These are phyloP conservation scores for Fusarium albidum DNA, from an alignment of 2,329 filamentous ascomycete genomes.

Conservation along the genomic window DNA sequence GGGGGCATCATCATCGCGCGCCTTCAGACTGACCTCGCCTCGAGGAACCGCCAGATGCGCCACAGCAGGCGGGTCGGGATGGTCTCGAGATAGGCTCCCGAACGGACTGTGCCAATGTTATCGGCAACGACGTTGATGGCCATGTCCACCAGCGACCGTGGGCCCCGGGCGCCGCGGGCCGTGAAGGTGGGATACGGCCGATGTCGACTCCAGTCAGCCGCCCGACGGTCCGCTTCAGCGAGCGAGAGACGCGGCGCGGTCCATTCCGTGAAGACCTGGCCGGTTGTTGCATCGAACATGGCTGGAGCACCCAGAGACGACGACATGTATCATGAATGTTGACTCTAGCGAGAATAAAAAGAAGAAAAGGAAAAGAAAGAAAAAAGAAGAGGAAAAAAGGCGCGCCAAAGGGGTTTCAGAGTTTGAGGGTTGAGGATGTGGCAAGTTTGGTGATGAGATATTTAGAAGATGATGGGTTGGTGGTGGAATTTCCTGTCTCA, in stretches of 20 bases:
- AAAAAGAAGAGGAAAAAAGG: not conserved
- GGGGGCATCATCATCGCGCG: not conserved
- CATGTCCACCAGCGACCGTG: slow-evolving; percentile 51
- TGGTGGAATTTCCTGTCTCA: slow-evolving; percentile 17
- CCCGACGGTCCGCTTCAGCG: slow-evolving; percentile 29
- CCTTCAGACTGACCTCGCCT: slow-evolving; percentile 46
- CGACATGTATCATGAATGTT: not conserved
- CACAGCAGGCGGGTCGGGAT: slow-evolving; percentile 47
- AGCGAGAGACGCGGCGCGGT: slow-evolving; percentile 41
- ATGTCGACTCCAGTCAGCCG: slow-evolving; percentile 48
- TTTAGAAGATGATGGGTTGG: no score
- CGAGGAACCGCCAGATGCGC: slow-evolving; percentile 51
- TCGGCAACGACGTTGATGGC: slow-evolving; percentile 47
- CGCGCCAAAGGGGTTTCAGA: not conserved
- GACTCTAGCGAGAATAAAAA: not conserved
- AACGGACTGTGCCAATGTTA: slow-evolving; percentile 46
- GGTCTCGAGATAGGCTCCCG: slow-evolving; percentile 44
- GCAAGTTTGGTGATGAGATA: slow-evolving; percentile 15
- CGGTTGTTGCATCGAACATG: slow-evolving; percentile 47
- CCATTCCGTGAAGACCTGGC: slow-evolving; percentile 50
- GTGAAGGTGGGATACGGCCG: slow-evolving; percentile 41
- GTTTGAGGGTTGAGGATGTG: slow-evolving; percentile 7
- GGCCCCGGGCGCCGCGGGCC: slow-evolving; percentile 42
- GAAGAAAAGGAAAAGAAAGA: not conserved
- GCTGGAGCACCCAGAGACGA: not conserved